Evolutionary conservation across 179 eudicot genomes (phyloP).

Genomic region (Beta corolliflora): DNA sequence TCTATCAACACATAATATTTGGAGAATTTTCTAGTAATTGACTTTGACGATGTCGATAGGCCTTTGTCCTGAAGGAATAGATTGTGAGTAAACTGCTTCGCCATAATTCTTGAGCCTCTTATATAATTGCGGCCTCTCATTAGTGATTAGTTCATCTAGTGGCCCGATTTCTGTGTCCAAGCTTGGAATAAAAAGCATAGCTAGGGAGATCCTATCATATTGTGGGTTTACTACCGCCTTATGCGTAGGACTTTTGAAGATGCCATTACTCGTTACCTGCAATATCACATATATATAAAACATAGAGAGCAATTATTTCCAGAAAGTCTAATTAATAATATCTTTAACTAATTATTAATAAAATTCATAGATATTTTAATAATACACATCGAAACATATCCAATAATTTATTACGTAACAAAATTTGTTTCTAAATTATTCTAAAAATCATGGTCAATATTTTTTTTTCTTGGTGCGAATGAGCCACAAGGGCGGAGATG

Average conservation of each 20-base stretch:
- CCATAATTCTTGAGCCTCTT: slow-evolving; percentile 36
- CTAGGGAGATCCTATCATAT: slow-evolving; percentile 42
- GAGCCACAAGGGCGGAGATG: no score
- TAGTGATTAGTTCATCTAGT: slow-evolving; percentile 28
- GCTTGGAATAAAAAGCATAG: slow-evolving; percentile 39
- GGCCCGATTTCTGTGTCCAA: slow-evolving; percentile 48
- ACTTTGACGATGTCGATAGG: slow-evolving; percentile 13
- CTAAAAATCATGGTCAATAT: no score
- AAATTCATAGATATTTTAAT: no score
- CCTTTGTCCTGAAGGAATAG: slow-evolving; percentile 17
- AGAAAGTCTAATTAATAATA: no score
- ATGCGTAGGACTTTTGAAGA: slow-evolving; percentile 47
- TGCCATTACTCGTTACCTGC: slow-evolving; percentile 51
- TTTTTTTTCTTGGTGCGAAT: no score
- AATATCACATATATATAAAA: background rate
- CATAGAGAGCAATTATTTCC: no score
- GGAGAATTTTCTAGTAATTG: background rate
- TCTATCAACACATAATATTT: no score
- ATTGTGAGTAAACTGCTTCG: background rate
- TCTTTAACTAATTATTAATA: no score
- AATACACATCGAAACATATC: no score
- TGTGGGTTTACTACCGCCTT: slow-evolving; percentile 44
- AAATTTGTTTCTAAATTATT: no score
- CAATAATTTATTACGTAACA: no score
- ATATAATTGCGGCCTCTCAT: slow-evolving; percentile 36